phyloP scores from a whole-genome alignment of 345 rosid genomes.

The Salix udensis region DNA sequence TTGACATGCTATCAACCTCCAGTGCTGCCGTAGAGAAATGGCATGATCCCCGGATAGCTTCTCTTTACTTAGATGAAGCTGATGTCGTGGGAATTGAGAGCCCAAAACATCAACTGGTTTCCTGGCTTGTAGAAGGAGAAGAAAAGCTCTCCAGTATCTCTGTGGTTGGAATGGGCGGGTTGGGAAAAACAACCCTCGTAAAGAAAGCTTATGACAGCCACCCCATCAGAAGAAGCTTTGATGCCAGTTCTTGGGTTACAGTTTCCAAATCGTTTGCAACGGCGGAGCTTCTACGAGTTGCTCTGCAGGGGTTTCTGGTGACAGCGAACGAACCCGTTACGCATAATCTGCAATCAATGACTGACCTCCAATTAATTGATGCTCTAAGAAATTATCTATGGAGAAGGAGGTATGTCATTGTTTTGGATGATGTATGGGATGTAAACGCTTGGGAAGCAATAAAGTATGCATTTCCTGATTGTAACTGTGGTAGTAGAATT shows the following conservation, averaged over 20 bases:
- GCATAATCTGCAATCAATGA: neutral
- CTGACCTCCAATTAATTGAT: neutral
- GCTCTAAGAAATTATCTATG: neutral
- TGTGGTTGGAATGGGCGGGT: conserved; percentile 1
- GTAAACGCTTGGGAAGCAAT: conserved; percentile 7
- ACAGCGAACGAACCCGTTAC: conserved; percentile 1
- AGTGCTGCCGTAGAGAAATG: neutral
- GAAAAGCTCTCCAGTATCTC: neutral
- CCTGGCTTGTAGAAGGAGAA: conserved; percentile 6
- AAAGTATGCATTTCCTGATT: neutral
- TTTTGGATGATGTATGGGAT: conserved; percentile 12
- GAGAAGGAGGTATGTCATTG: conserved; percentile 14
- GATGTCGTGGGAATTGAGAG: conserved; percentile 15
- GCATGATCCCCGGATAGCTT: conserved; percentile 4
- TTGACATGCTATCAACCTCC: neutral
- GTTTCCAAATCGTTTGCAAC: neutral
- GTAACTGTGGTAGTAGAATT: neutral
- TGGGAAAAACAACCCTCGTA: conserved; percentile 8
- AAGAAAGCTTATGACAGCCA: conserved; percentile 11
- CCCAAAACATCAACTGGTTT: neutral
- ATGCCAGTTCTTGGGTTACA: conserved; percentile 5
- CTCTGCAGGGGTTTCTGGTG: neutral
- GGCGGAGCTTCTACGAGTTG: neutral
- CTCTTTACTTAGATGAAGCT: conserved; percentile 13
- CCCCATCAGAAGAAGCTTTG: neutral